Conservation (phyloP, 2,329 filamentous ascomycete genomes). For the Claviceps capensis region DNA sequence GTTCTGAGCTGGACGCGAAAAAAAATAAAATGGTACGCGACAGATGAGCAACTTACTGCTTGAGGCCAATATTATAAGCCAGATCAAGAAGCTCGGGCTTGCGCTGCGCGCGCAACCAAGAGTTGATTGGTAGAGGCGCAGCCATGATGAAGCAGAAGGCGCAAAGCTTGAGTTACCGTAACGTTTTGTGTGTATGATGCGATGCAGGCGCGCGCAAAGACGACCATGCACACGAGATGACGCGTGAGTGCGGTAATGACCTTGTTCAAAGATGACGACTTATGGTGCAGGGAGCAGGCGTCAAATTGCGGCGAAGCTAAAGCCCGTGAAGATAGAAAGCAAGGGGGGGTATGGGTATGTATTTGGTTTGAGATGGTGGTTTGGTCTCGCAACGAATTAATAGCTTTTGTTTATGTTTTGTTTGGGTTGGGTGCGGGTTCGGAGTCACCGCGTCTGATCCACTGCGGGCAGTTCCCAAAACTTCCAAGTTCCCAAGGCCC, state of each 20-base stretch:
- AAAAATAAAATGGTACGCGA: conserved; percentile 3
- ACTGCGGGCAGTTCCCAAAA: no score
- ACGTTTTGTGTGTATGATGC: background rate
- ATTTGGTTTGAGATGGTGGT: background rate
- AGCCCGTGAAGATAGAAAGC: background rate
- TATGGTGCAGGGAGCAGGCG: background rate
- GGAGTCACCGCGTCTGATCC: background rate
- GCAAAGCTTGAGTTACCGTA: background rate
- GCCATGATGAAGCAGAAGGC: conserved; percentile 10
- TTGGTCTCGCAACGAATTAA: background rate
- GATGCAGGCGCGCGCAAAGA: background rate
- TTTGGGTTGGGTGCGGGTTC: background rate
- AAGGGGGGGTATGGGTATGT: background rate
- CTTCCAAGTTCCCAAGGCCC: no score
- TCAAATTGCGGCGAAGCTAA: background rate
- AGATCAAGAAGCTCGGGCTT: conserved; percentile 68
- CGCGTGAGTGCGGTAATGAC: background rate
- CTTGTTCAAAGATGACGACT: no score
- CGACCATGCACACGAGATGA: background rate
- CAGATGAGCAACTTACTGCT: conserved; percentile 45
- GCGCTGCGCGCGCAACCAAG: conserved; percentile 69
- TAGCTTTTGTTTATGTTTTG: conserved; percentile 8
- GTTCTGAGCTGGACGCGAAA: no score
- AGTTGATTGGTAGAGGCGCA: conserved; percentile 30
- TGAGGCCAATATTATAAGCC: conserved; percentile 55